These are phyloP conservation scores for Colletotrichum truncatum DNA, from an alignment of 2,329 filamentous ascomycete species.

Conservation along the genomic window DNA sequence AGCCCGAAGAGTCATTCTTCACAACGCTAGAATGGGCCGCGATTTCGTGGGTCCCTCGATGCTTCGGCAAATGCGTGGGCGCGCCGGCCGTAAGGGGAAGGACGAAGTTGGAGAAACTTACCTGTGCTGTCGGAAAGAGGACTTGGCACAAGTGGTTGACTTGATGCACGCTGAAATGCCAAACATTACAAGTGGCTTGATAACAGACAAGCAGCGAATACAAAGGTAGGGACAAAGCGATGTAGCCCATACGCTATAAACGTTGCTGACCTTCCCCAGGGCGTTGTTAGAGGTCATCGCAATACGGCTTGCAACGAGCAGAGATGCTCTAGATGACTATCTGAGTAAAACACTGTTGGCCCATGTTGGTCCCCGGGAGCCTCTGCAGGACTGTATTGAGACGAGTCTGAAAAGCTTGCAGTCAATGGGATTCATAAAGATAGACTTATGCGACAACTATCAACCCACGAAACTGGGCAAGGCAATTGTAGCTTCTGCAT, in stretches of 20 bases:
- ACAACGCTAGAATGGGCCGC: slow-evolving; percentile 79
- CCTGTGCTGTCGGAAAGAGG: slow-evolving; percentile 74
- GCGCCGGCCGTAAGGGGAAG: slow-evolving; percentile 81
- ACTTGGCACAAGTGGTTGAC: slow-evolving; percentile 75
- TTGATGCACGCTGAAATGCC: slow-evolving; percentile 79
- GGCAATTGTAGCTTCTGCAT: slow-evolving; percentile 76
- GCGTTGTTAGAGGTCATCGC: slow-evolving; percentile 77
- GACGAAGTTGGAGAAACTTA: slow-evolving; percentile 82
- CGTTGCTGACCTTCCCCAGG: slow-evolving; percentile 46
- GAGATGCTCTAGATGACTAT: slow-evolving; percentile 73
- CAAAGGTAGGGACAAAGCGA: slow-evolving; percentile 64
- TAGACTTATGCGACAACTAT: slow-evolving; percentile 61
- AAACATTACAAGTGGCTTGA: slow-evolving; percentile 73
- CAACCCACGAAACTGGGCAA: slow-evolving; percentile 72
- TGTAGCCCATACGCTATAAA: background rate
- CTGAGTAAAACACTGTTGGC: slow-evolving; percentile 73
- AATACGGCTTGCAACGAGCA: slow-evolving; percentile 72
- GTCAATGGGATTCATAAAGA: slow-evolving; percentile 62
- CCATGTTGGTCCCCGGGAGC: slow-evolving; percentile 59
- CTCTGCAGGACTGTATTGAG: slow-evolving; percentile 64
- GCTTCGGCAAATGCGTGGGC: slow-evolving; percentile 83
- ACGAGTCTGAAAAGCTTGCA: slow-evolving; percentile 67
- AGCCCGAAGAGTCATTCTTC: slow-evolving; percentile 78
- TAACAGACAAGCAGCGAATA: slow-evolving; percentile 72
- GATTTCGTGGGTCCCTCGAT: slow-evolving; percentile 82